Base-by-base conservation (phyloP, 2,329 filamentous ascomycete species). In the Erysiphe neolycopersici region DNA sequence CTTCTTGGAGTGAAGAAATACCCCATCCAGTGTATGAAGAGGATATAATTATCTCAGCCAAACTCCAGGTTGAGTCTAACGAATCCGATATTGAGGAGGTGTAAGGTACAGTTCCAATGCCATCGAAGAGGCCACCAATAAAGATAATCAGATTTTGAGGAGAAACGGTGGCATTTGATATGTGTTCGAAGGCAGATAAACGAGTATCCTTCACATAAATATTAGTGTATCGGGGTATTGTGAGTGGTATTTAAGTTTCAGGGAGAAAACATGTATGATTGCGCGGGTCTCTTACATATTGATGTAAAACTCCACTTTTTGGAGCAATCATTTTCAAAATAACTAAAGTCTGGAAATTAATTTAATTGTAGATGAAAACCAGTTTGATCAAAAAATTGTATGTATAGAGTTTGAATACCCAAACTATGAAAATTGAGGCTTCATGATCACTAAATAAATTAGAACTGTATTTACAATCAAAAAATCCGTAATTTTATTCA, bases 71-170 rank as follows among this genome's bases (percentile, higher is more conserved):
- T 22, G 48, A 38, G 42, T 54, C 52, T 8, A 58, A 50, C 13
- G 50, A 45, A 30, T 49, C 39, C 16, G 56, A 48, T 31, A 72
- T 59, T 1, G 51, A 47, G 31, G 60, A 50, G 0, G 65, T 59
- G 52, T 71, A 73, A 1, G 58, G 50, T 11, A 68, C 62, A 3
- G 63, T 66, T 38, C 64, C 59, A 22, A 68, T 58, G 17, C 66
- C 66, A 51, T 71, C 68, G 38, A 61, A 63, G 26, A 73, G 61
- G 33, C 69, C 69, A 44, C 65, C 67, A 44, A 72, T 59, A 56
- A 65, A 71, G 46, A 72, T 55, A 37, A 72, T 49, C 2, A 63
- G 61, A 55, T 69, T 62, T 18, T 43, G 38, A 13, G 45, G n/a
- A 4, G 45, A 41, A 19, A 44, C 32, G 5, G 44, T 40, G 29